Evolutionary conservation across 352 stramenopile species (phyloP), one percentile per base, ranked within the genome.

Genomic region (Globisporangium middletonii): DNA sequence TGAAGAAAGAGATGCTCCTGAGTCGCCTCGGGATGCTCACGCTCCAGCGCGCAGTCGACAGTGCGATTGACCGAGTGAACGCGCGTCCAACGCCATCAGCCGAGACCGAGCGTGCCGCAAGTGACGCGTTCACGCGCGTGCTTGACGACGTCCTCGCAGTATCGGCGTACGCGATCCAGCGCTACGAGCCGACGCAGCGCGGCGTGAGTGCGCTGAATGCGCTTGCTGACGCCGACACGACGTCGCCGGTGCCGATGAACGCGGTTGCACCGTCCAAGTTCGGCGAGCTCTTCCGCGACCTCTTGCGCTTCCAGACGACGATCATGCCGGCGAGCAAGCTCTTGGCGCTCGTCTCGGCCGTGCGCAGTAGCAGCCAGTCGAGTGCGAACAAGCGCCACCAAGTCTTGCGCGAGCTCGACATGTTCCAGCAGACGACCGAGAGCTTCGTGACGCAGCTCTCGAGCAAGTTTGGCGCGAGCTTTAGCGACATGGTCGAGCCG

Each of bases 1-100:
- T 98, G 19, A 98, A 98, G 67, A 94, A 97, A 48, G 78, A 96
- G 16, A 82, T 97, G 48, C 68, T 99, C 26, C 71, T 98, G 60
- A 85, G 83, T 55, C 86, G 92, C 9, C 68, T 99, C 19, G 69
- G 82, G 6, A 82, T 85, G 68, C 51, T 79, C 0, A 86, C 83
- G 4, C 68, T 93, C 37, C 75, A 90, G 35, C 64, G 79, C 16
- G 68, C 79, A 3, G 75, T 78, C 11, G 77, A 84, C 56, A 66
- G 68, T 58, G 81, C 80, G 1, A 83, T 92, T 41, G 55, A 85
- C 11, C 69, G 81, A 19, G 57, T 88, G 0, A 78, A 75, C 35
- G 75, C 80, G 45, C 72, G 69, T 4, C 71, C 79, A 41, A 38
- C 59, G 11, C 27, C 65, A 12, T 78, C 65, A 33, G 23, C 59